Base-by-base conservation (phyloP, 495 filamentous ascomycete species). In the Aspergillus nidulans region DNA sequence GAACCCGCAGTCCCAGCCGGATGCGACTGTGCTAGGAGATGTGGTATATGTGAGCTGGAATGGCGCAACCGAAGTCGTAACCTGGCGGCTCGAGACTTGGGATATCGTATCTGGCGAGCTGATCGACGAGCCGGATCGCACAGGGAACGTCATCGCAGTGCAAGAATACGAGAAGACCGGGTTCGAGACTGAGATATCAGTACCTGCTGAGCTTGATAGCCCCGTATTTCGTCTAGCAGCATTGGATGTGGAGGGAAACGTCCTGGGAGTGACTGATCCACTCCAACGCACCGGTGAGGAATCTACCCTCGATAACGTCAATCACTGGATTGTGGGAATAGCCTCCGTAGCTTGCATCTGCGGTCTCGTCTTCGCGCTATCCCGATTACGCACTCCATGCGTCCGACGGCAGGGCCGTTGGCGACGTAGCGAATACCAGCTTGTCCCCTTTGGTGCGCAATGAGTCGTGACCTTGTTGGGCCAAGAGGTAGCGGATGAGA, bases 1-100 rank as follows among this genome's bases (percentile, higher is more conserved):
- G 10, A 53, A 54, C 4, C 69, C 72, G 15, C 47, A 64, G 28
- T 65, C 67, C 1, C 7, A 51, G 1, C 68, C 75, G 0, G 65
- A 70, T 19, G 59, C 65, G 15, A 62, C 58, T 0, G 30, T 71
- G 18, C 50, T 52, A 0, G 64, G 52, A 5, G 61, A 69, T 18
- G 57, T 48, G 16, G 56, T 74, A 4, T 75, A 70, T 41, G 69
- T 70, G 16, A 74, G 70, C 52, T 78, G 75, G 75, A 78, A 78
- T 39, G 74, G 75, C 20, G 75, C 75, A 0, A 78, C 73, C 0
- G 75, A 78, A 57, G 70, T 78, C 7, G 62, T 34, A 1, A 47
- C 59, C 6, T 78, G 72, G 71, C 59, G 54, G 23, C 44, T 75
- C 16, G 67, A 73, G 45, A 49, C 43, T 1, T 75, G 70, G 70